These are phyloP conservation scores for Chlorella sp. DNA, from an alignment of 139 green algal species.

Conservation along the genomic window DNA sequence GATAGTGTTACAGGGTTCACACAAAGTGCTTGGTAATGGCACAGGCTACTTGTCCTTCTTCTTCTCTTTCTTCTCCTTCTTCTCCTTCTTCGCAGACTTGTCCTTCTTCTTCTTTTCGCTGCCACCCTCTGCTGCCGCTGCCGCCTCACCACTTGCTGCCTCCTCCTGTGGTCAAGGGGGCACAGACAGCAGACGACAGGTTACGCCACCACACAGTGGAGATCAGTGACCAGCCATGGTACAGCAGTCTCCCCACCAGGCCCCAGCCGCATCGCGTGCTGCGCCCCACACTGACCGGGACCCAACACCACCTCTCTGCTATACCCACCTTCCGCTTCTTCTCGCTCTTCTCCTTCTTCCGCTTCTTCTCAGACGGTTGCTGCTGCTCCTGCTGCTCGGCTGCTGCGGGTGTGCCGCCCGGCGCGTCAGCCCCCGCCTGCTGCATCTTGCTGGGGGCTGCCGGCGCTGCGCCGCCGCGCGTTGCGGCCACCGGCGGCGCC, in stretches of 20 bases:
- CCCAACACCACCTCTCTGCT: background rate
- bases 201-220: too few species aligned
- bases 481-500: background rate
- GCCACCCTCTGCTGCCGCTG: background rate
- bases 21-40: background rate
- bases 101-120: conserved; percentile 15
- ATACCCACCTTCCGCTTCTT: background rate
- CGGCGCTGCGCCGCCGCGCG: background rate
- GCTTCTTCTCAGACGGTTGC: background rate
- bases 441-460: background rate
- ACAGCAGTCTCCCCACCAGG: background rate
- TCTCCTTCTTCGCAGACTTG: background rate
- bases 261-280: too few species aligned
- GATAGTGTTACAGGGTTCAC: background rate
- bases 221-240: too few species aligned
- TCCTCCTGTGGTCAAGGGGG: background rate
- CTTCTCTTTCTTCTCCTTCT: background rate
- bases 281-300: too few species aligned
- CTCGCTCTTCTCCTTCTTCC: background rate
- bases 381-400: conserved; percentile 8
- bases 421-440: background rate
- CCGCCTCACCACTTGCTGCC: background rate
- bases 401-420: background rate
- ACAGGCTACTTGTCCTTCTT: conserved; percentile 16
- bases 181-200: too few species aligned